Percentiles rank a stretch among this genome's conserved stretches.
These are phyloP conservation scores for Talaromyces pinophilus DNA, from an alignment of 2,329 filamentous ascomycete genomes.

Conservation along the genomic window DNA sequence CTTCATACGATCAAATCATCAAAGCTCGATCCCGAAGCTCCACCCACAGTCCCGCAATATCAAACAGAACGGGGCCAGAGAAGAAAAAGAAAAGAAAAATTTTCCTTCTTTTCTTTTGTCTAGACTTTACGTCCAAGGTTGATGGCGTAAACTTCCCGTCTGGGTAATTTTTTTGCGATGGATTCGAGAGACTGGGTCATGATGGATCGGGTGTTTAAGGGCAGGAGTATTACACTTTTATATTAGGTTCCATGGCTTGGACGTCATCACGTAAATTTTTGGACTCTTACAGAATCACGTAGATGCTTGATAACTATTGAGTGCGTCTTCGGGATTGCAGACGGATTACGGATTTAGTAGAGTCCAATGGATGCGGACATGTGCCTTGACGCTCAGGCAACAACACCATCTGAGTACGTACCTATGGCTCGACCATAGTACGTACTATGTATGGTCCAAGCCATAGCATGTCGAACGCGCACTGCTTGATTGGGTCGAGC, in stretches of 20 bases:
- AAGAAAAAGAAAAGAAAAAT: neutral
- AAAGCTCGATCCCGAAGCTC: neutral
- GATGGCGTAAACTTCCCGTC: neutral
- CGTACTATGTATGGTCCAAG: too few species aligned
- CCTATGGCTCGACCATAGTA: too few species aligned
- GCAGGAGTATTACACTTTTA: neutral
- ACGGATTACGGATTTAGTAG: neutral
- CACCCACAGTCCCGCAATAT: neutral
- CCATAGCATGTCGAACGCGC: too few species aligned
- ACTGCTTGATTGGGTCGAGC: too few species aligned
- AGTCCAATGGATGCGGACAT: neutral
- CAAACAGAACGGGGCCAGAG: neutral
- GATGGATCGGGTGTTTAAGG: neutral
- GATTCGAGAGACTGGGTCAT: neutral
- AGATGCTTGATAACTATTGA: neutral
- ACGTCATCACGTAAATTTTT: neutral
- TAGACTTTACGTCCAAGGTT: neutral
- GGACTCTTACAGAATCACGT: too few species aligned
- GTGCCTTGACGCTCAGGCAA: slow-evolving; percentile 7
- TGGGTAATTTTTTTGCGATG: neutral
- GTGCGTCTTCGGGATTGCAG: neutral
- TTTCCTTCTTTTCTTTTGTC: neutral
- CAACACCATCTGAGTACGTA: neutral
- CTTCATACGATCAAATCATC: neutral
- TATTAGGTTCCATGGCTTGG: neutral